A percentile compares a stretch with the other conserved stretches of the same genome.
Evolutionary conservation across 257 asterid species (phyloP).

Genomic region (Mentha longifolia): DNA sequence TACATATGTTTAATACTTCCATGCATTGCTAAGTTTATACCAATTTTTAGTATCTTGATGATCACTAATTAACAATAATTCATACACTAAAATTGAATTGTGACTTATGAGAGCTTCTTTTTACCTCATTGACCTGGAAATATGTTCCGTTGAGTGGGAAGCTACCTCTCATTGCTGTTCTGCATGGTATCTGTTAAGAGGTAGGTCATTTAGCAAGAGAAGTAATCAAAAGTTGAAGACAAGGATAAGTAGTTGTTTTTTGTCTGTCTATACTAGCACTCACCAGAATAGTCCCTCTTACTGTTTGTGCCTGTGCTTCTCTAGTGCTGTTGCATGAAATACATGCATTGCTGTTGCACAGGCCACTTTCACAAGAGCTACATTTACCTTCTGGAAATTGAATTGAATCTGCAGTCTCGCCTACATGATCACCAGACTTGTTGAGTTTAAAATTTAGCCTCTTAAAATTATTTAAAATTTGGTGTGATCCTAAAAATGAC

Average conservation of each 20-base stretch:
- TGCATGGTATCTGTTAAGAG: constrained; percentile 70
- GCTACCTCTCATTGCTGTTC: constrained; percentile 88
- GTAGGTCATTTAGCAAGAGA: constrained; percentile 25
- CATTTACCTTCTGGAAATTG: constrained; percentile 63
- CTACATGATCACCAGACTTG: constrained; percentile 38
- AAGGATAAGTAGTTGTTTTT: background rate
- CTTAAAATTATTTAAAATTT: constrained; percentile 1
- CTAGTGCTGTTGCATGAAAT: constrained; percentile 53
- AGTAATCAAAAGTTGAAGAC: background rate
- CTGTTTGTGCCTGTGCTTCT: constrained; percentile 63
- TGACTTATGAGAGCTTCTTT: constrained; percentile 18
- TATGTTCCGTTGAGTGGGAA: constrained; percentile 90
- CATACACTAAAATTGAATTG: background rate
- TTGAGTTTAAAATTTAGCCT: constrained; percentile 9
- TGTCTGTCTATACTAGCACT: constrained; percentile 34
- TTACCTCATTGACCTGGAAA: constrained; percentile 90
- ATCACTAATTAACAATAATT: constrained; percentile 1
- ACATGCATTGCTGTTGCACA: constrained; percentile 56
- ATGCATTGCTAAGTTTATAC: constrained; percentile 5
- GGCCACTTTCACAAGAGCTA: constrained; percentile 44
- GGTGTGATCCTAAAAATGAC: background rate
- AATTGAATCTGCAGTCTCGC: constrained; percentile 69
- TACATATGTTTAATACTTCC: constrained; percentile 20
- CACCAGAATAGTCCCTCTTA: constrained; percentile 83
- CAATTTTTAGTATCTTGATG: background rate